Evolutionary conservation across 2,329 filamentous ascomycete genomes (phyloP).

Genomic region (Epicoccum nigrum): DNA sequence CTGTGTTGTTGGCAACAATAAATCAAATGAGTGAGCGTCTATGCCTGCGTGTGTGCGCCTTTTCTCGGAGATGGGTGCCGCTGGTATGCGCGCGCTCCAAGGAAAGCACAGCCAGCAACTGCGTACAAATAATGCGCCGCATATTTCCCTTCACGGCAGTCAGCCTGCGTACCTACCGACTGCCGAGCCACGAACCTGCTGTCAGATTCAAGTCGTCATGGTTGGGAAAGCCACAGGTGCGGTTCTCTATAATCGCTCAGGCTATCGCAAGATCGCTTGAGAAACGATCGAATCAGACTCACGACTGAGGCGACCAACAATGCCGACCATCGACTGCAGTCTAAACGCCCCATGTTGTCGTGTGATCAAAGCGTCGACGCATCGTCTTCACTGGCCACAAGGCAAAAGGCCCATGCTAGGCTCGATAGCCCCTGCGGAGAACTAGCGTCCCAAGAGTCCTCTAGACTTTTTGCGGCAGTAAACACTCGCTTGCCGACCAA

Average conservation of each 20-base stretch:
- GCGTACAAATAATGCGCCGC: neutral
- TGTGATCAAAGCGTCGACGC: constrained; percentile 11
- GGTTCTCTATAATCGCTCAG: constrained; percentile 6
- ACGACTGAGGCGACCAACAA: constrained; percentile 3
- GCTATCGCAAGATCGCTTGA: constrained; percentile 1
- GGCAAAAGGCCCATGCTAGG: constrained; percentile 7
- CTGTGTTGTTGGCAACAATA: neutral
- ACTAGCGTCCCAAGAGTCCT: constrained; percentile 4
- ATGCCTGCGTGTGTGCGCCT: neutral
- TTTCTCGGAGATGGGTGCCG: neutral
- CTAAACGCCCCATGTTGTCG: constrained; percentile 6
- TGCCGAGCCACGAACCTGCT: constrained; percentile 1
- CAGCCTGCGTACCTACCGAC: neutral
- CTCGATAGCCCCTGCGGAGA: constrained; percentile 3
- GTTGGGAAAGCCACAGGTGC: constrained; percentile 14
- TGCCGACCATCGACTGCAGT: constrained; percentile 3
- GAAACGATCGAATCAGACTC: constrained; percentile 6
- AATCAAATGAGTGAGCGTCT: neutral
- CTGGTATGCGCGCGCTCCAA: neutral
- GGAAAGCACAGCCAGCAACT: neutral
- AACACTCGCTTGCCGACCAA: constrained; percentile 10
- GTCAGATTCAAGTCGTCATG: constrained; percentile 3
- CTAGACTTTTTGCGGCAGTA: constrained; percentile 8
- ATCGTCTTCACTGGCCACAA: constrained; percentile 1
- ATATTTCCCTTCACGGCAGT: constrained; percentile 3